phyloP scores from a whole-genome alignment of 768 basidiomycete genomes.

The Tricholoma sp. region DNA sequence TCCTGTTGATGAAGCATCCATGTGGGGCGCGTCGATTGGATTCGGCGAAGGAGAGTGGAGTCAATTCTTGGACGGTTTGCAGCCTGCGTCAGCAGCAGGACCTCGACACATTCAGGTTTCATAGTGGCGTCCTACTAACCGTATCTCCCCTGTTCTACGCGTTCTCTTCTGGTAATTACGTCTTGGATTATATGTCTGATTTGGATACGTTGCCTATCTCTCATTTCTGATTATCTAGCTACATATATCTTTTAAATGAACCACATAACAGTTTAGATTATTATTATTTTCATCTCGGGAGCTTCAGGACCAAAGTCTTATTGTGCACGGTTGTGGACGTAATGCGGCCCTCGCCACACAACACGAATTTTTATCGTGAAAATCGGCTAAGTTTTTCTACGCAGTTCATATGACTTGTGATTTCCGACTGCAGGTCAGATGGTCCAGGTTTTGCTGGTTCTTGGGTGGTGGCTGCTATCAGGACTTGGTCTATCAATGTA shows the following conservation, averaged over 20 bases:
- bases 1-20: constrained; percentile 54
- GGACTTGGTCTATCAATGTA: constrained; percentile 76
- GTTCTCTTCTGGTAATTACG: neutral
- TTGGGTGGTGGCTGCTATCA: constrained; percentile 55
- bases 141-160: constrained; percentile 9
- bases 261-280: constrained; percentile 30
- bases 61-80: constrained; percentile 57
- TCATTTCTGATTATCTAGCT: constrained; percentile 14
- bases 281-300: constrained; percentile 30
- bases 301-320: constrained; percentile 21
- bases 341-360: neutral
- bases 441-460: constrained; percentile 45
- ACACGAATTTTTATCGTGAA: constrained; percentile 6
- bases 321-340: neutral
- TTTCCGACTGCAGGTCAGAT: constrained; percentile 49
- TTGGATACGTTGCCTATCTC: constrained; percentile 18
- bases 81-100: constrained; percentile 33
- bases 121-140: constrained; percentile 18
- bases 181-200: constrained; percentile 18
- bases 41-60: constrained; percentile 77
- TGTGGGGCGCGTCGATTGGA: constrained; percentile 73
- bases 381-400: constrained; percentile 58
- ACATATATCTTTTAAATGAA: constrained; percentile 12
- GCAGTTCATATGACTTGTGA: constrained; percentile 60
- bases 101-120: constrained; percentile 32